Evolutionary conservation across 148 eudicot genomes (phyloP), one percentile per base, ranked within the genome.

Genomic region (Nepenthes mirabilis): DNA sequence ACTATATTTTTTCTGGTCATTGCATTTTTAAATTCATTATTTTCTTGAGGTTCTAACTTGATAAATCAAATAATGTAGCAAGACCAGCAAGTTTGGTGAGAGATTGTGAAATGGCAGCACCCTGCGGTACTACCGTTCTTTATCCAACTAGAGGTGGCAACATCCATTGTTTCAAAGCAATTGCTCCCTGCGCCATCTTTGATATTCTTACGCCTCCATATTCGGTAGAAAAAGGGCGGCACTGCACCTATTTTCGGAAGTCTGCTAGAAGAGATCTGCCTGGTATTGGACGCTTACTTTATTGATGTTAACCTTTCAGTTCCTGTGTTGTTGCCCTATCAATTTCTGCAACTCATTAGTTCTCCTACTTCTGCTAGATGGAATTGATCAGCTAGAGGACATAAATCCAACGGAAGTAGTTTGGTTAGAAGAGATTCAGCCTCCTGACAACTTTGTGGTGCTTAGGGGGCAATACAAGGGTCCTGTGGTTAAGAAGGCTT

Each of bases 171-270:
- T 93, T 93, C 79, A 84, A 72, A 71, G 99, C 99, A 13, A 60
- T 88, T 37, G 84, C 96, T 52, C 99, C 95, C 1, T 86, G 95
- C 60, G 99, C 99, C 35, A 69, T 93, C 68, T 93, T 93, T 59
- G 99, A 93, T 77, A 88, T 93, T 69, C 81, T 93, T 67, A 79
- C 99, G 43, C 99, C 99, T 0, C 99, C 96, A 32, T 93, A 93
- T 66, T 75, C 82, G 53, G 69, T 96, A 35, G 91, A 89, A 49
- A 87, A 88, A 68, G 99, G 99, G 48, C 83, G 96, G 14, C 91
- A 93, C 65, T 93, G 99, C 71, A 77, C 96, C 59, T 79, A 79
- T 60, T 79, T 71, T 67, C 74, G 79, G 40, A 72, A 59, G 56
- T 58, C 81, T 63, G 51, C 64, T 65, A 57, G 57, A 53, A 63